These are phyloP conservation scores for Pseudoneurospora amorphoporcata DNA, from an alignment of 495 filamentous ascomycete species.

Conservation along the genomic window DNA sequence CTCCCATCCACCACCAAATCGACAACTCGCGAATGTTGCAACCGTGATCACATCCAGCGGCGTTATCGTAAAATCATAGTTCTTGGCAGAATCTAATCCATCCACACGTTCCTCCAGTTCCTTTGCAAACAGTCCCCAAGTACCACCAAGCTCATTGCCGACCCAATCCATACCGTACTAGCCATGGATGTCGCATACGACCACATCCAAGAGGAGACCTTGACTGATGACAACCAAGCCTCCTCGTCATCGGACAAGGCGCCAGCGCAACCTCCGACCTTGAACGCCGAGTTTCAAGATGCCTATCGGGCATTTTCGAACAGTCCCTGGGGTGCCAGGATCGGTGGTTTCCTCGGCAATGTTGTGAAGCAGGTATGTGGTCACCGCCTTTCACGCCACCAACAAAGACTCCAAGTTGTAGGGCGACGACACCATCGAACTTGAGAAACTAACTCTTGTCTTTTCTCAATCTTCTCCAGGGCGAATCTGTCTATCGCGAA, in stretches of 20 bases:
- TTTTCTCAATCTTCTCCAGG: slow-evolving; percentile 33
- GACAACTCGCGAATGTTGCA: background rate
- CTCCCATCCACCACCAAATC: background rate
- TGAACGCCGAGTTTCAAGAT: slow-evolving; percentile 87
- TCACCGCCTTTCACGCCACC: background rate
- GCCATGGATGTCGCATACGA: slow-evolving; percentile 95
- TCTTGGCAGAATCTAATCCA: background rate
- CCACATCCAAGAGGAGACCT: slow-evolving; percentile 79
- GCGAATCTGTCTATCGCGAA: slow-evolving; percentile 76
- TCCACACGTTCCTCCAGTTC: background rate
- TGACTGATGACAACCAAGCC: slow-evolving; percentile 47
- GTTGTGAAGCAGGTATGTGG: slow-evolving; percentile 71
- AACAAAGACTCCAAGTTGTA: background rate
- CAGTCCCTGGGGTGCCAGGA: slow-evolving; percentile 79
- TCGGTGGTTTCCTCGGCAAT: slow-evolving; percentile 80
- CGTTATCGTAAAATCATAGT: background rate
- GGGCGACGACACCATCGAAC: background rate
- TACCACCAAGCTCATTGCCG: background rate
- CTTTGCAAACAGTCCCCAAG: background rate
- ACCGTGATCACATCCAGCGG: background rate
- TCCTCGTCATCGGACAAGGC: slow-evolving; percentile 40
- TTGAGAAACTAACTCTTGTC: background rate
- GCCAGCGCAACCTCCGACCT: slow-evolving; percentile 39
- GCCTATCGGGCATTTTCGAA: slow-evolving; percentile 87
- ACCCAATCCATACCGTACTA: slow-evolving; percentile 4